A percentile compares a stretch with the other conserved stretches of the same genome.
These are phyloP conservation scores for Platanthera zijinensis DNA, from an alignment of 106 monocot genomes.

Conservation along the genomic window DNA sequence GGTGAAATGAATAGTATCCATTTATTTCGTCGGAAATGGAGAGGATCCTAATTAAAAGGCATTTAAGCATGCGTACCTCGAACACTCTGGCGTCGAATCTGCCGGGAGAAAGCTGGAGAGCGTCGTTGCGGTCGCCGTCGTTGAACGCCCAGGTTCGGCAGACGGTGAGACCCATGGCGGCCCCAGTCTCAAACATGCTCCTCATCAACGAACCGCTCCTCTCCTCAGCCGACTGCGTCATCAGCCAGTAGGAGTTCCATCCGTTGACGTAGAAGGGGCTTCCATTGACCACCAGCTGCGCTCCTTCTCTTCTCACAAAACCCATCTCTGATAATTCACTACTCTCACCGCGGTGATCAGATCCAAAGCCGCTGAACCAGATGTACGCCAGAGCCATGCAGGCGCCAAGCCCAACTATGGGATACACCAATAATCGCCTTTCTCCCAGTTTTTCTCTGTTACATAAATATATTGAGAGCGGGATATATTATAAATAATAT, in stretches of 20 bases:
- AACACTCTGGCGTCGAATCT: constrained; percentile 10
- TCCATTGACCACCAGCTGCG: constrained; percentile 6
- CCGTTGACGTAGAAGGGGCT: constrained; percentile 16
- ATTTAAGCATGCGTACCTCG: neutral
- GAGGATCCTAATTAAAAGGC: too few relatives aligned
- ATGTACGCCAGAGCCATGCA: neutral
- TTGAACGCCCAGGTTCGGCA: constrained; percentile 21
- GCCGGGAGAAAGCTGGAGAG: constrained; percentile 16
- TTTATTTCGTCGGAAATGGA: too few relatives aligned
- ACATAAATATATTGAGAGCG: too few relatives aligned
- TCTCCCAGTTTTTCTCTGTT: too few relatives aligned
- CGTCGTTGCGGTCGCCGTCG: constrained; percentile 13
- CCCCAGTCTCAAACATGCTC: constrained; percentile 3
- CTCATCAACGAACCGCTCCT: neutral
- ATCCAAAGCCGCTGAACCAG: neutral
- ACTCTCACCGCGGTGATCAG: neutral
- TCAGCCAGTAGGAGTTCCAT: constrained; percentile 18
- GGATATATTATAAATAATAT: too few relatives aligned
- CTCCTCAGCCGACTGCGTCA: constrained; percentile 5
- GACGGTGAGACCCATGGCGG: constrained; percentile 2
- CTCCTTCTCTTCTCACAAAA: constrained; percentile 9
- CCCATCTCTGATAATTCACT: neutral
- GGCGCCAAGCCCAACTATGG: neutral
- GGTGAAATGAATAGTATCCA: too few relatives aligned
- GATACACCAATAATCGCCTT: neutral